Evolutionary conservation across 1,139 yeast genomes (phyloP).

Genomic region (Yarrowia galli): DNA sequence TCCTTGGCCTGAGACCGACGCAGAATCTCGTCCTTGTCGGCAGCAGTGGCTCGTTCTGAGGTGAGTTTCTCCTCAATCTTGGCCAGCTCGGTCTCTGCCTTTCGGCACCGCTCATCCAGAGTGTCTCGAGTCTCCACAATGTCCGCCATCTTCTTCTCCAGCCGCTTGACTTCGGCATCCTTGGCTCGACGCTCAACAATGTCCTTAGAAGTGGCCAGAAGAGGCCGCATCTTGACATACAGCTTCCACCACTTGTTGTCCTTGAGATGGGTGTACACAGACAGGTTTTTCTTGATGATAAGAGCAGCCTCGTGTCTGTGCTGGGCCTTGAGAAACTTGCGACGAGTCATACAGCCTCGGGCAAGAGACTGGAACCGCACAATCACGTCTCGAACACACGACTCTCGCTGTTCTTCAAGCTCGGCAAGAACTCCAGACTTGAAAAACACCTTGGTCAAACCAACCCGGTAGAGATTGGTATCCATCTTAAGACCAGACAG

Average conservation of each 20-base stretch:
- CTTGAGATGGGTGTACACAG: constrained; percentile 60
- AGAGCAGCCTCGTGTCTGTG: constrained; percentile 74
- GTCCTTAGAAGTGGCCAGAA: constrained; percentile 70
- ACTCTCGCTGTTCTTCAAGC: constrained; percentile 80
- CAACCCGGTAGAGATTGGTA: constrained; percentile 72
- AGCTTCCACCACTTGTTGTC: constrained; percentile 84
- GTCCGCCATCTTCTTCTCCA: constrained; percentile 56
- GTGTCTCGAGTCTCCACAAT: constrained; percentile 43
- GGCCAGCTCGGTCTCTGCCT: constrained; percentile 52
- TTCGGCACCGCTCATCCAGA: constrained; percentile 48
- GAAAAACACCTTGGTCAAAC: constrained; percentile 89
- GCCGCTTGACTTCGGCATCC: constrained; percentile 64
- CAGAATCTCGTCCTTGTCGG: constrained; percentile 56
- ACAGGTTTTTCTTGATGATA: constrained; percentile 69
- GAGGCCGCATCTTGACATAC: constrained; percentile 75
- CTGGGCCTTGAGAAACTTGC: constrained; percentile 59
- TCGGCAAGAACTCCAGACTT: constrained; percentile 96
- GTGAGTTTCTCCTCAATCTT: constrained; percentile 52
- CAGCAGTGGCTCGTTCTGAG: constrained; percentile 54
- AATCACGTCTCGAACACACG: constrained; percentile 62
- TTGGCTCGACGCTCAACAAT: constrained; percentile 62
- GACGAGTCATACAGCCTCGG: constrained; percentile 69
- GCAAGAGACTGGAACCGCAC: constrained; percentile 70
- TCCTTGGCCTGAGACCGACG: constrained; percentile 54
- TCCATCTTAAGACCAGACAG: constrained; percentile 68